Evolutionary conservation across 2,329 filamentous ascomycete species (phyloP).

Genomic region (Ascochyta clinopodiicola): DNA sequence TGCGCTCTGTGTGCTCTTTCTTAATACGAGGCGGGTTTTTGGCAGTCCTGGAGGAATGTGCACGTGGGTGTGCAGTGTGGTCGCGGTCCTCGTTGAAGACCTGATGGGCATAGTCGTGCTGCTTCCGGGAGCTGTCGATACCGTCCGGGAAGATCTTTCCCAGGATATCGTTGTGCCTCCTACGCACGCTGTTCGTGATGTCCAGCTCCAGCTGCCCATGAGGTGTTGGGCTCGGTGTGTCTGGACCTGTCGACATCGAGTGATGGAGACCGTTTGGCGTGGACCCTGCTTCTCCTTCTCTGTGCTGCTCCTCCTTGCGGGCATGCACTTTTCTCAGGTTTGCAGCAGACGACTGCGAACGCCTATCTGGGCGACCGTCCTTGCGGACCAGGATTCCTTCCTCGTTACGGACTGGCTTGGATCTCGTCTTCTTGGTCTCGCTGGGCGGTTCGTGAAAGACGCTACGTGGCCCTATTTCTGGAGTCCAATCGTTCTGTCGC

Average conservation of each 20-base stretch:
- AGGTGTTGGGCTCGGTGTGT: constrained; percentile 41
- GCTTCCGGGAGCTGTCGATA: constrained; percentile 39
- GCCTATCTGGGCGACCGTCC: constrained; percentile 59
- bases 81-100: constrained; percentile 40
- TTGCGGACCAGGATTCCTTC: constrained; percentile 60
- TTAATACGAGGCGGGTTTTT: constrained; percentile 28
- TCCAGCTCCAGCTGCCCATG: constrained; percentile 16
- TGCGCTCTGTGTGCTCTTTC: constrained; percentile 28
- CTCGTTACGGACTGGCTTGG: constrained; percentile 57
- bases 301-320: constrained; percentile 51
- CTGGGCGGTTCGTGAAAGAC: constrained; percentile 3
- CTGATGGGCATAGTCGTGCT: constrained; percentile 42
- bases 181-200: constrained; percentile 29
- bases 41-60: constrained; percentile 14
- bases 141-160: constrained; percentile 48
- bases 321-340: constrained; percentile 60
- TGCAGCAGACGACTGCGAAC: constrained; percentile 59
- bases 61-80: constrained; percentile 33
- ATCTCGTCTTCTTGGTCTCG: constrained; percentile 56
- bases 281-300: constrained; percentile 27
- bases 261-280: constrained; percentile 35
- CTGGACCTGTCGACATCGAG: constrained; percentile 19
- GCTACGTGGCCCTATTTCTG: constrained; percentile 7
- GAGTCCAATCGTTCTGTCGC: constrained; percentile 36
- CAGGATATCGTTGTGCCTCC: constrained; percentile 45